phyloP scores from a whole-genome alignment of 2,329 filamentous ascomycete species.

The Trichoderma oligosporum region DNA sequence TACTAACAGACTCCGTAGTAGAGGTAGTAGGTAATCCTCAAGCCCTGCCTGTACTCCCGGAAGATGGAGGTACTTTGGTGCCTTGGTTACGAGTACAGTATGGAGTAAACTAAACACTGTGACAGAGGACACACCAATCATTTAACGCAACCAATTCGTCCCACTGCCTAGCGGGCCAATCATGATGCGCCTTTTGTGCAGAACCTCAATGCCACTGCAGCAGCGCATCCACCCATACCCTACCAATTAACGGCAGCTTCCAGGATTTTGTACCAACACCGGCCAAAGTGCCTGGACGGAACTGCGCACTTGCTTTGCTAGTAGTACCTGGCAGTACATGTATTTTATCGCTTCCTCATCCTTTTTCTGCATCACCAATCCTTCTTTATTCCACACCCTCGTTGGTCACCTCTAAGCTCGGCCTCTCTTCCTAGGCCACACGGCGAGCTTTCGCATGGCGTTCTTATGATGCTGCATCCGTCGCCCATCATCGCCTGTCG shows the following conservation, averaged over 20 bases:
- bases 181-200: background rate
- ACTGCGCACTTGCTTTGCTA: background rate
- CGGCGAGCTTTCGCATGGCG: constrained; percentile 26
- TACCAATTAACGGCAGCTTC: constrained; percentile 15
- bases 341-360: background rate
- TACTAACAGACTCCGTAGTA: too few species aligned
- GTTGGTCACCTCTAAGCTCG: background rate
- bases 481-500: constrained; percentile 18
- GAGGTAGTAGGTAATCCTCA: too few species aligned
- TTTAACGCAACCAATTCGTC: background rate
- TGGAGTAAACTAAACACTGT: constrained; percentile 8
- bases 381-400: background rate
- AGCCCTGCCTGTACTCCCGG: too few species aligned
- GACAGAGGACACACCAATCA: constrained; percentile 9
- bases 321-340: background rate
- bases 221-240: constrained; percentile 5
- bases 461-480: constrained; percentile 31
- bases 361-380: constrained; percentile 13
- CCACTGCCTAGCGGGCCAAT: constrained; percentile 16
- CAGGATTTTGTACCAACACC: constrained; percentile 11
- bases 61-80: too few species aligned
- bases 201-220: constrained; percentile 16
- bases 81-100: background rate
- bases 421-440: constrained; percentile 15
- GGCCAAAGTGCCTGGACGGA: background rate